Evolutionary conservation across 2,329 filamentous ascomycete species (phyloP), one percentile per base, ranked within the genome.

Genomic region (Alternaria conjuncta): DNA sequence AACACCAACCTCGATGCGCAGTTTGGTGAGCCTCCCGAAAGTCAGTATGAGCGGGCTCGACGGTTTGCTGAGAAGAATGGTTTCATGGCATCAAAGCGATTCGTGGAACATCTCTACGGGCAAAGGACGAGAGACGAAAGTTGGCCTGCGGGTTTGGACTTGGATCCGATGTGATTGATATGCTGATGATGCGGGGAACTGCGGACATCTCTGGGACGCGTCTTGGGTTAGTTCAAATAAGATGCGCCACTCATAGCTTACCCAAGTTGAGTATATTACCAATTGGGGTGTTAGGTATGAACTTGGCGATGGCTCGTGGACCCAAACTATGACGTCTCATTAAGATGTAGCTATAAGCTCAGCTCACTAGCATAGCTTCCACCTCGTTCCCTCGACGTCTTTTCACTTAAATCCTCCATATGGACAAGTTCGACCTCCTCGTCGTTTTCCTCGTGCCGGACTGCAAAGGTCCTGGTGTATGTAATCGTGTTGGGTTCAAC

Each of bases 401-500:
- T 51, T 9, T 51, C 18, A 12, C 26, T 32, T 4, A 21, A 32
- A 9, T 32, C 26, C 18, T 51, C 47, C 26, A 32, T 51, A 15
- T 32, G 26, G 4, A 51, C 26, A 51, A 51, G 47, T 21, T 51
- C 47, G 13, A 18, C 47, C 8, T 51, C 47, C 25, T 65, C 58
- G 12, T 60, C 54, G 18, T 51, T 55, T 10, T 63, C 57, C 11
- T 13, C 55, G 43, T 56, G 55, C 36, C 56, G 63, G 30, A 62
- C 55, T 4, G 30, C 55, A 32, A 60, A 65, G 3, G 62, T 60
- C 26, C 57, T 60, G 7, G 50, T 57, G 13, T 57, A 61, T 7
- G 51, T 53, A n/a, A 67, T 65, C 8, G 45, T 43, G 23, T 58
- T 43, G 5, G 45, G 26, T 28, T 50, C 59, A 28, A 15, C 47